Conservation (phyloP, 768 basidiomycete genomes). For the Boletus sp. region DNA sequence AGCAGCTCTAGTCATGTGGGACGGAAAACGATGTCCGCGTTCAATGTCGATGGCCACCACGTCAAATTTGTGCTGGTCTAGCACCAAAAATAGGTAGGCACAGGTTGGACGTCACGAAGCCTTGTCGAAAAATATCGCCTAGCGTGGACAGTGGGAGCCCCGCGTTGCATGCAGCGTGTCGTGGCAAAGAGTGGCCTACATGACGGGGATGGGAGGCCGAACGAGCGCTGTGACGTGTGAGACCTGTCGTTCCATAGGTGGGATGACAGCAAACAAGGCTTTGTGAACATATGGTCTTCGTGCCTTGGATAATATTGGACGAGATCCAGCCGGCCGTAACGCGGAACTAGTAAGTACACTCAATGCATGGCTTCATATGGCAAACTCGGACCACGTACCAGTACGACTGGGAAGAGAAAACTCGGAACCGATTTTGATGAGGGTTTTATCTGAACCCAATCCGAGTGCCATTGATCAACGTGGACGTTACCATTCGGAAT, state of each 20-base stretch:
- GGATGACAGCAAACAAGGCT: not conserved
- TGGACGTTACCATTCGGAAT: too few species aligned
- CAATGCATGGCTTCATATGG: not conserved
- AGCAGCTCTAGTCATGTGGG: not conserved
- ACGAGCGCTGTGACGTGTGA: not conserved
- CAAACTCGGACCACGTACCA: not conserved
- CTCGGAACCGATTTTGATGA: not conserved
- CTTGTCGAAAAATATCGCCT: too few species aligned
- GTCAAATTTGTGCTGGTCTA: not conserved
- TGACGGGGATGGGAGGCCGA: not conserved
- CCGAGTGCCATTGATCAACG: not conserved
- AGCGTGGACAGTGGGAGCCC: too few species aligned
- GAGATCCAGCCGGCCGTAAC: too few species aligned
- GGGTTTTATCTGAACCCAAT: not conserved
- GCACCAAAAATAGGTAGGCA: not conserved
- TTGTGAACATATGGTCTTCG: too few species aligned
- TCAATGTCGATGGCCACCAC: too few species aligned
- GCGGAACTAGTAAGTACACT: too few species aligned
- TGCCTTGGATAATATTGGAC: not conserved
- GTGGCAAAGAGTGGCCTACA: too few species aligned
- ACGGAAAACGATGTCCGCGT: not conserved
- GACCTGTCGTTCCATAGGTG: not conserved
- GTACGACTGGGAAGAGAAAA: too few species aligned
- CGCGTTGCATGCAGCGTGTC: too few species aligned
- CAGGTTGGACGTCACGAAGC: not conserved